A percentile compares a stretch with the other conserved stretches of the same genome.
Evolutionary conservation across 164 flowering plant species (phyloP).

Genomic region (Tinospora cordifolia): DNA sequence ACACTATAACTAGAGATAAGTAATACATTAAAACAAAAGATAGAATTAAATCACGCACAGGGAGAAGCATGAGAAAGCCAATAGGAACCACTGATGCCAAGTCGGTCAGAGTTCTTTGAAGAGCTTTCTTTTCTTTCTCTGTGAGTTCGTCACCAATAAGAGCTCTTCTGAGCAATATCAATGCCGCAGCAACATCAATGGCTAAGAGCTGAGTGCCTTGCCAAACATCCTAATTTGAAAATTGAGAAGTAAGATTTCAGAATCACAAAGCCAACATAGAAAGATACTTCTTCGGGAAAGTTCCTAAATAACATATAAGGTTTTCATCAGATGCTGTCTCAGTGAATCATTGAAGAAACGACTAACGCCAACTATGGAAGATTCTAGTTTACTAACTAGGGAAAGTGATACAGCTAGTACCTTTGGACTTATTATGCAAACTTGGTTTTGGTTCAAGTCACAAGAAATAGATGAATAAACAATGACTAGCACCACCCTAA

Average conservation of each 20-base stretch:
- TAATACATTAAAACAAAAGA: background rate
- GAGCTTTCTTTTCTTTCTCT: constrained; percentile 75
- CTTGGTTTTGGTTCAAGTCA: no score
- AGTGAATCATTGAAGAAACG: no score
- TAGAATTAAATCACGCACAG: constrained; percentile 44
- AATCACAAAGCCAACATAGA: background rate
- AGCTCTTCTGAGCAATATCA: constrained; percentile 56
- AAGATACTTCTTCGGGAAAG: background rate
- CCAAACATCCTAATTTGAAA: constrained; percentile 68
- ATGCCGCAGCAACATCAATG: constrained; percentile 80
- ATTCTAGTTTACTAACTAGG: no score
- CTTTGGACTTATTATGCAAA: no score
- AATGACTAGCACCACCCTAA: no score
- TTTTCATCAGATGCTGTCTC: background rate
- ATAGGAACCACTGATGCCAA: constrained; percentile 94
- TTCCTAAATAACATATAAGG: background rate
- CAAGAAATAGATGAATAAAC: no score
- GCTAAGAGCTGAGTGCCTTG: constrained; percentile 98
- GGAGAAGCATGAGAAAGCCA: constrained; percentile 95
- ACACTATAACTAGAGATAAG: background rate
- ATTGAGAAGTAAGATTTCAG: constrained; percentile 1
- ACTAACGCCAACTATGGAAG: no score
- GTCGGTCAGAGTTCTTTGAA: constrained; percentile 78
- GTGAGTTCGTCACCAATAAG: constrained; percentile 83
- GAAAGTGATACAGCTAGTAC: no score